Conservation (phyloP, 192 early-diverging fungal genomes). For the Mortierella claussenii region DNA sequence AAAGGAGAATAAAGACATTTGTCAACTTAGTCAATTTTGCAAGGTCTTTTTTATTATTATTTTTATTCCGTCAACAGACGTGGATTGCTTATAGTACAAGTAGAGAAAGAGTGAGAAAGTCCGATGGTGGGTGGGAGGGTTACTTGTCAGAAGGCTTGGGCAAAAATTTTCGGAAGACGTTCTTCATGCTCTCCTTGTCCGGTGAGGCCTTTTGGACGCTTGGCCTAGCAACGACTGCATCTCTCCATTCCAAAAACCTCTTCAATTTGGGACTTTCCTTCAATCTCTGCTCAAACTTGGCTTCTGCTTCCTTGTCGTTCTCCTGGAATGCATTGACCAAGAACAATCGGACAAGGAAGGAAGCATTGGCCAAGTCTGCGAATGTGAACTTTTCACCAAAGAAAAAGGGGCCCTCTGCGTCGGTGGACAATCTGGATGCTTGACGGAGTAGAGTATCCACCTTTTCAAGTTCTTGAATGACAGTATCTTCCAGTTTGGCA, state of each 20-base stretch:
- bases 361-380: conserved; percentile 59
- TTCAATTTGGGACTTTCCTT: conserved; percentile 33
- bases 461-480: conserved; percentile 44
- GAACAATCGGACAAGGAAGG: conserved; percentile 55
- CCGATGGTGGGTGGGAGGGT: too few relatives aligned
- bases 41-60: too few relatives aligned
- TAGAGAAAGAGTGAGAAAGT: too few relatives aligned
- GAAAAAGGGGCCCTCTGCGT: conserved; percentile 55
- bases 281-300: conserved; percentile 3
- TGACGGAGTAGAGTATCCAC: conserved; percentile 42
- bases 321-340: conserved; percentile 28
- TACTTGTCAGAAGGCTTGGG: too few relatives aligned
- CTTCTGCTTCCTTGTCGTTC: conserved; percentile 20
- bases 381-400: conserved; percentile 59
- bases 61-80: too few relatives aligned
- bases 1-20: too few relatives aligned
- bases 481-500: conserved; percentile 28
- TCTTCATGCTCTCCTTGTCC: conserved; percentile 25
- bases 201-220: conserved; percentile 36
- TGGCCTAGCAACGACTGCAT: conserved; percentile 29
- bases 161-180: conserved; percentile 33
- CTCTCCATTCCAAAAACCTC: conserved; percentile 50
- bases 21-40: too few relatives aligned
- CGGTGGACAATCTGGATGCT: conserved; percentile 23
- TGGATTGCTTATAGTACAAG: too few relatives aligned